Conservation (phyloP, 225 moss, liverwort and hornwort species). For the Lunularia cruciata region DNA sequence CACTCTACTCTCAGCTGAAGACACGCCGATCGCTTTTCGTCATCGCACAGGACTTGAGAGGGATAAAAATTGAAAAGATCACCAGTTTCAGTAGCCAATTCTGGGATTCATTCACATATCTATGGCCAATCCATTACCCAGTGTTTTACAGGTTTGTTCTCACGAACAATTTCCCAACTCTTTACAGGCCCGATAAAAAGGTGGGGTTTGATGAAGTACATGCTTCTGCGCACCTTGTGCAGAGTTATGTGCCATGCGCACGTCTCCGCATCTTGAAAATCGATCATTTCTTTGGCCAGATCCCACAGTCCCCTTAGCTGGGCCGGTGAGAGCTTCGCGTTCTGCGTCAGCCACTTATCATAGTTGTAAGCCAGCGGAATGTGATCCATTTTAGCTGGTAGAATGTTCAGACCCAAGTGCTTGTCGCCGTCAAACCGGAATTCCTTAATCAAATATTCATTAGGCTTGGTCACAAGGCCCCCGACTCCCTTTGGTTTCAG, state of each 20-base stretch:
- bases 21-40: neutral
- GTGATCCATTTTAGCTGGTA: slow-evolving; percentile 28
- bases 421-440: slow-evolving; percentile 37
- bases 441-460: slow-evolving; percentile 36
- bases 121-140: slow-evolving; percentile 48
- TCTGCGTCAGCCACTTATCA: slow-evolving; percentile 29
- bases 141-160: slow-evolving; percentile 16
- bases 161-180: slow-evolving; percentile 39
- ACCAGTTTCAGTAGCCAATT: too few relatives aligned
- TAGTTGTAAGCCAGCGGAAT: slow-evolving; percentile 42
- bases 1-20: too few relatives aligned
- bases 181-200: slow-evolving; percentile 33
- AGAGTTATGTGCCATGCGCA: slow-evolving; percentile 44
- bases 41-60: too few relatives aligned
- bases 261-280: slow-evolving; percentile 41
- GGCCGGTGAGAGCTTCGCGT: slow-evolving; percentile 28
- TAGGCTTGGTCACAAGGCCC: slow-evolving; percentile 33
- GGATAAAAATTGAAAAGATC: too few relatives aligned
- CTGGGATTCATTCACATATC: too few relatives aligned
- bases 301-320: slow-evolving; percentile 35
- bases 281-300: slow-evolving; percentile 37
- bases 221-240: slow-evolving; percentile 34
- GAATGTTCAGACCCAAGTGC: slow-evolving; percentile 30
- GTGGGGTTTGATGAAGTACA: slow-evolving; percentile 33
- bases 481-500: slow-evolving; percentile 30